A percentile compares a stretch with the other conserved stretches of the same genome.
phyloP scores from a whole-genome alignment of 2,329 filamentous ascomycete genomes.

The Pyrenochaeta sp. region DNA sequence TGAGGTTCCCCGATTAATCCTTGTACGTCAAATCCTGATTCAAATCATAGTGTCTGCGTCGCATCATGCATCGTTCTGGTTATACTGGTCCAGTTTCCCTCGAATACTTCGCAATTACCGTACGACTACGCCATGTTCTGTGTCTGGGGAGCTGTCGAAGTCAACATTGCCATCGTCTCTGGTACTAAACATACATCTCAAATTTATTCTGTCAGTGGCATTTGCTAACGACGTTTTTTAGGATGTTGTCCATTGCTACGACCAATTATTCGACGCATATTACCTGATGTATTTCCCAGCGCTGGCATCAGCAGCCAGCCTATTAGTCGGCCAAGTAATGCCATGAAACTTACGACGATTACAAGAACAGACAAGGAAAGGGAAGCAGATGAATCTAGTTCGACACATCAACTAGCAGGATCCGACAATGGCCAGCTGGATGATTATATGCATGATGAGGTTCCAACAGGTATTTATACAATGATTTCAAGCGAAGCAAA shows the following conservation, averaged over 20 bases:
- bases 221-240: not conserved
- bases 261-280: conserved; percentile 4
- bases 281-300: conserved; percentile 2
- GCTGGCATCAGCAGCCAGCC: conserved; percentile 2
- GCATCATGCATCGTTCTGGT: conserved; percentile 8
- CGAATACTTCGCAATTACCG: conserved; percentile 5
- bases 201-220: not conserved
- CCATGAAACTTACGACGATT: conserved; percentile 2
- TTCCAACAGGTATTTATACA: conserved; percentile 2
- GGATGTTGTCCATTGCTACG: conserved; percentile 6
- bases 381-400: conserved; percentile 4
- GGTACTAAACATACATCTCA: conserved; percentile 1
- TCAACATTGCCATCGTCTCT: conserved; percentile 8
- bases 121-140: conserved; percentile 14
- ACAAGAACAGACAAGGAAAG: conserved; percentile 4
- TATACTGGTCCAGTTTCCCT: not conserved
- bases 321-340: conserved; percentile 4
- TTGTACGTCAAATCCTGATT: not conserved
- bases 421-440: not conserved
- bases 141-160: conserved; percentile 12
- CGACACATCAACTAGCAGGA: conserved; percentile 6
- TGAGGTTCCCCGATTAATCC: not conserved
- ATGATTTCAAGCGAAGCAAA: conserved; percentile 3
- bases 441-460: not conserved
- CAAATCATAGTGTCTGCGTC: conserved; percentile 4